These are phyloP conservation scores for Lolium multiflorum DNA, from an alignment of 176 grass and related monocot species.

Conservation along the genomic window DNA sequence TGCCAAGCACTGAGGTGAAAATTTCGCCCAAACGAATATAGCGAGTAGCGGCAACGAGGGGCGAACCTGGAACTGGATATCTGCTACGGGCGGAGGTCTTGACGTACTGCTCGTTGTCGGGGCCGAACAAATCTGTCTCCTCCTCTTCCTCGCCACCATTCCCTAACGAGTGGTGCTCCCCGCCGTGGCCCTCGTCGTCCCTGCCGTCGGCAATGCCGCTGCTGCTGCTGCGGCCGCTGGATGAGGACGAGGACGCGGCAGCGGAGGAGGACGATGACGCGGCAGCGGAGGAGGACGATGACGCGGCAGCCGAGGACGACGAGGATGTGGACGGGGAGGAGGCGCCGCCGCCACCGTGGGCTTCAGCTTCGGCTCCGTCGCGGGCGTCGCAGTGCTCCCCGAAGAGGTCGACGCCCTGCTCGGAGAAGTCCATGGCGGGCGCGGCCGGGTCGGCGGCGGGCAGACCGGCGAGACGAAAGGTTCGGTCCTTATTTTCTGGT, in stretches of 20 bases:
- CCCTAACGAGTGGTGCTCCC: slow-evolving; percentile 54
- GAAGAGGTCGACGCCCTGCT: slow-evolving; percentile 73
- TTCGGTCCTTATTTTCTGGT: no score
- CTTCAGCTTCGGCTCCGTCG: slow-evolving; percentile 33
- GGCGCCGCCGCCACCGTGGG: slow-evolving; percentile 50
- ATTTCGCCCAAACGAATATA: background rate
- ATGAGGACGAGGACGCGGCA: slow-evolving; percentile 52
- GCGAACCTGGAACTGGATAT: slow-evolving; percentile 81
- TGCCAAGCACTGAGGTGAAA: background rate
- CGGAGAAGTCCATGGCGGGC: slow-evolving; percentile 77
- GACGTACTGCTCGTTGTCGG: slow-evolving; percentile 87
- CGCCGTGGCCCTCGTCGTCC: slow-evolving; percentile 39
- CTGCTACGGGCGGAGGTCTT: slow-evolving; percentile 67
- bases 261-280: slow-evolving; percentile 83
- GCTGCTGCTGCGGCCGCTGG: slow-evolving; percentile 61
- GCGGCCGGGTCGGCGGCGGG: background rate
- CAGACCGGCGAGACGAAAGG: no score
- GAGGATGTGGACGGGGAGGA: slow-evolving; percentile 85
- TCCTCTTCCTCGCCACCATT: slow-evolving; percentile 42
- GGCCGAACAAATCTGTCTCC: slow-evolving; percentile 88
- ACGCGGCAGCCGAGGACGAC: slow-evolving; percentile 57
- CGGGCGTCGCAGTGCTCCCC: slow-evolving; percentile 55
- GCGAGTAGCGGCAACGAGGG: background rate
- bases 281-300: slow-evolving; percentile 78
- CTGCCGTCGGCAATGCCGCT: slow-evolving; percentile 37